phyloP scores from a whole-genome alignment of 2,329 filamentous ascomycete species.

The Xylariaceae sp. region DNA sequence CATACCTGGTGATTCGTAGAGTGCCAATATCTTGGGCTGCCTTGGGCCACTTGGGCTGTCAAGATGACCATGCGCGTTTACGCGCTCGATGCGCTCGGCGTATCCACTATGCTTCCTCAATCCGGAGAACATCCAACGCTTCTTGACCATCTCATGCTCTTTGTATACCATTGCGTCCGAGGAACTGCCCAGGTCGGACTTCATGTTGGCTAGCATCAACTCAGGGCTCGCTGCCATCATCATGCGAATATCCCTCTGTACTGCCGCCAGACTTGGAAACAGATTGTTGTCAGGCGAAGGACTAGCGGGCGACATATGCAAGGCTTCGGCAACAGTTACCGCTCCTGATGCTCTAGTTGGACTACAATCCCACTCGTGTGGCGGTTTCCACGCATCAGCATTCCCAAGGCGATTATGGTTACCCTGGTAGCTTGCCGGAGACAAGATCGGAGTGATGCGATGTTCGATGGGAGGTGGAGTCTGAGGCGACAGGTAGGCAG shows the following conservation, averaged over 20 bases:
- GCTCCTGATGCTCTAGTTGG: conserved; percentile 24
- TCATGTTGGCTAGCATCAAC: conserved; percentile 54
- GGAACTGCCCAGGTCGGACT: conserved; percentile 46
- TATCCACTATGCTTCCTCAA: conserved; percentile 47
- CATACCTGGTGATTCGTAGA: conserved; percentile 52
- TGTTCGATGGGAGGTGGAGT: conserved; percentile 22
- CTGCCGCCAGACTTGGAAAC: conserved; percentile 34
- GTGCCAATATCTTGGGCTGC: conserved; percentile 41
- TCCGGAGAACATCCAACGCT: conserved; percentile 60
- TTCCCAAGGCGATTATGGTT: conserved; percentile 32
- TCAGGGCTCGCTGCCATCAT: conserved; percentile 54
- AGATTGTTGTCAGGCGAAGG: conserved; percentile 24
- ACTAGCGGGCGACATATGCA: conserved; percentile 19
- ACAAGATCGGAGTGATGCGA: conserved; percentile 18
- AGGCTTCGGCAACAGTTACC: conserved; percentile 20
- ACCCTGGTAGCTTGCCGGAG: conserved; percentile 24
- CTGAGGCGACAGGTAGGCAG: conserved; percentile 21
- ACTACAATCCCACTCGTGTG: conserved; percentile 42
- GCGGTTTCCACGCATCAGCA: conserved; percentile 44
- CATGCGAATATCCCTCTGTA: conserved; percentile 53
- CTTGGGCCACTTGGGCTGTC: conserved; percentile 19
- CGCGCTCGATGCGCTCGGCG: conserved; percentile 19
- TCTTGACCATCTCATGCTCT: conserved; percentile 54
- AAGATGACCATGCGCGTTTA: conserved; percentile 3
- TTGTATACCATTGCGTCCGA: conserved; percentile 47